Evolutionary conservation across 495 filamentous ascomycete species (phyloP).

Genomic region (Aspergillus cavernicola): DNA sequence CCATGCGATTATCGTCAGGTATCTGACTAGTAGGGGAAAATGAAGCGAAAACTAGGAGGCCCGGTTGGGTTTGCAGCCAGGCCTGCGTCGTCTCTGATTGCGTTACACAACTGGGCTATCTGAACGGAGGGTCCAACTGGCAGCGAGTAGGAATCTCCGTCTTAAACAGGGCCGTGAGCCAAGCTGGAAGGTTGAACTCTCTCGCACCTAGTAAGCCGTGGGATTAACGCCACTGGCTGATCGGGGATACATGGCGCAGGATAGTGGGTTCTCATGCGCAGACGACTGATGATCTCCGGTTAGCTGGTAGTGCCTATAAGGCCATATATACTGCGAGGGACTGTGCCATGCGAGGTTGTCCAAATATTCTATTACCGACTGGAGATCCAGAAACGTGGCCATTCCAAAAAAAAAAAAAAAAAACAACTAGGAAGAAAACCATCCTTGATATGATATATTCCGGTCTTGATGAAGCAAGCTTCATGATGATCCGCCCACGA

Average conservation of each 20-base stretch:
- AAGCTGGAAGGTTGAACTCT: background rate
- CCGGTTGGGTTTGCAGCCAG: constrained; percentile 1
- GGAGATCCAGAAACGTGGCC: too few relatives aligned
- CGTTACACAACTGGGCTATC: background rate
- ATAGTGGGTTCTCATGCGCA: background rate
- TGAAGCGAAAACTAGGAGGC: background rate
- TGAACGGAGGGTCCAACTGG: background rate
- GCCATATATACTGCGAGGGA: background rate
- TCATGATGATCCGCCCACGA: constrained; percentile 1
- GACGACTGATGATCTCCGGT: background rate
- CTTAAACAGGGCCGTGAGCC: background rate
- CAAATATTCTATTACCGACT: background rate
- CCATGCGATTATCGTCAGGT: too few relatives aligned
- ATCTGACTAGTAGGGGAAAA: background rate
- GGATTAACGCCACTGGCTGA: background rate
- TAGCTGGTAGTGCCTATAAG: background rate
- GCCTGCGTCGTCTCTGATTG: background rate
- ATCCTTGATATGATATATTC: background rate
- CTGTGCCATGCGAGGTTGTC: background rate
- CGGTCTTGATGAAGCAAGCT: background rate
- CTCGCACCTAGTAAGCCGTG: background rate
- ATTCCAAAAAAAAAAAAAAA: background rate
- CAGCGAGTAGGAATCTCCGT: background rate
- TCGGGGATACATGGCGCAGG: background rate
- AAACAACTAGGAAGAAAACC: background rate